Evolutionary conservation across 768 basidiomycete genomes (phyloP), one percentile per base, ranked within the genome.

Genomic region (Rhizopogon vulgaris): DNA sequence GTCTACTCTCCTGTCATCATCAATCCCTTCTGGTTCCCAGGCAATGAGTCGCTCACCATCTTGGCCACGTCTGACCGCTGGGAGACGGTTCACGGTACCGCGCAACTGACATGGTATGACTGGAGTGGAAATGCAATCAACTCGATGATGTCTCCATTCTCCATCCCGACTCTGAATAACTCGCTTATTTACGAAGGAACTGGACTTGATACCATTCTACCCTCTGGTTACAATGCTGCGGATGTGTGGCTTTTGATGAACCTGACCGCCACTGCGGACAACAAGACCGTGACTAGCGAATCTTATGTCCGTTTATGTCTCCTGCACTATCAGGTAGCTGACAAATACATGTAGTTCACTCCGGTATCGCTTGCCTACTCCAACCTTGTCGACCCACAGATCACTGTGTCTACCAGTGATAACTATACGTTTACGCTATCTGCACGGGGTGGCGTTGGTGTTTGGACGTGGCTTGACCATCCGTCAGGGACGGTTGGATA

Each of bases 381-480:
- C 0, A 57, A 65, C n/a, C 69, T 82, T 7, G 63, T 77, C 11
- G 78, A 82, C 51, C 81, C 81, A 0, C n/a, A 70, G 53, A 77
- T 82, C 40, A 53, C 60, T 0, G 51, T 80, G 6, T 68, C 60
- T 0, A 49, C 60, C 9, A 53, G 57, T 1, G 46, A 60, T 5
- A 61, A 75, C 53, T 58, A 76, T 48, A 75, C 72, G 0, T 82
- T 83, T 59, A 76, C 73, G 1, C 60, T 83, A 4, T 79, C 78
- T 3, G 80, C 79, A 2, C 62, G 64, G 40, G 75, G 77, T 11
- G 81, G 80, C 1, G 80, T 82, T 4, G 79, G 75, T 0, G 67
- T 74, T 0, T 82, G 78, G 76, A 76, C 80, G 5, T 82, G 80
- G 80, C 66, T 83, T 1, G 81, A 82, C 49, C 80, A 82, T 61